Percentiles rank a stretch among this genome's conserved stretches.
phyloP scores from a whole-genome alignment of 176 grass and related monocot genomes.

The Rhipidocladum racemiflorum region DNA sequence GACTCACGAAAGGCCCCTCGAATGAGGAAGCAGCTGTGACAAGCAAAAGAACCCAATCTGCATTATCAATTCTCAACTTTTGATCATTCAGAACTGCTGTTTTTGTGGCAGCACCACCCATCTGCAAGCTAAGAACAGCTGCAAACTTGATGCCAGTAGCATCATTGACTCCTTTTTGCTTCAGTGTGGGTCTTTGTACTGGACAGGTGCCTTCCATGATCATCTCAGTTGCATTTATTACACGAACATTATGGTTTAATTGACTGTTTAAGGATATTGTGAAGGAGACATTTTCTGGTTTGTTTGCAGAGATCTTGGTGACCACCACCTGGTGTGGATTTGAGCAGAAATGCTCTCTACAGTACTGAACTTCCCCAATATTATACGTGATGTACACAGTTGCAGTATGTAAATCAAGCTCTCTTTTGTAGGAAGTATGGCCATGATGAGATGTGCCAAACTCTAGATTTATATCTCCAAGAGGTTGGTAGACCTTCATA shows the following conservation, averaged over 20 bases:
- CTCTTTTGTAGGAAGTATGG: conserved; percentile 58
- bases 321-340: conserved; percentile 61
- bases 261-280: conserved; percentile 50
- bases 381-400: conserved; percentile 44
- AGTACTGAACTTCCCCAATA: conserved; percentile 54
- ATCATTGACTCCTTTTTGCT: conserved; percentile 5
- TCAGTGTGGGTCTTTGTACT: conserved; percentile 18
- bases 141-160: conserved; percentile 64
- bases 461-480: conserved; percentile 63
- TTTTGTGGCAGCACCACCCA: conserved; percentile 24
- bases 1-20: conserved; percentile 53
- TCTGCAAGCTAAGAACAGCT: conserved; percentile 47
- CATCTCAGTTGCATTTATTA: conserved; percentile 43
- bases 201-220: conserved; percentile 66
- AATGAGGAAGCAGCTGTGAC: conserved; percentile 66
- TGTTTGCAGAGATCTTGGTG: conserved; percentile 61
- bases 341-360: conserved; percentile 70
- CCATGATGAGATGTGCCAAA: conserved; percentile 27
- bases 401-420: conserved; percentile 67
- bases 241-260: conserved; percentile 38
- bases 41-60: conserved; percentile 66
- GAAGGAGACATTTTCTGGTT: conserved; percentile 51
- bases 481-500: conserved; percentile 75
- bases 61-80: conserved; percentile 53
- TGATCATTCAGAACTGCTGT: conserved; percentile 35